These are phyloP conservation scores for Acacia pycnantha DNA, from an alignment of 331 rosid genomes.

Conservation along the genomic window DNA sequence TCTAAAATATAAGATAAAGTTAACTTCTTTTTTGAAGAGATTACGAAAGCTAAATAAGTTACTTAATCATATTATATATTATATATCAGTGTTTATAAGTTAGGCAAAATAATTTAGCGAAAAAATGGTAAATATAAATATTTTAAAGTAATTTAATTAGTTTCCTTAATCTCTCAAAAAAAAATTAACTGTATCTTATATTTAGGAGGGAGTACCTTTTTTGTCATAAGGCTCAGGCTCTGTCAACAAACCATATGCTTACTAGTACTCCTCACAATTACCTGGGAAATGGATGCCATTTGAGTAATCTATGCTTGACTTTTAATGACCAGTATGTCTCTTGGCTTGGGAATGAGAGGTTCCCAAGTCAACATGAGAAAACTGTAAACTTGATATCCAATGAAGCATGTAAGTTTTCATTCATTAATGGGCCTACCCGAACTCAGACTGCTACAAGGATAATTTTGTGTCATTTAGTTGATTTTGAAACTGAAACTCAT, in stretches of 20 bases:
- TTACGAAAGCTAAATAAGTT: too few species aligned
- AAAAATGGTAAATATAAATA: too few species aligned
- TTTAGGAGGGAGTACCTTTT: too few species aligned
- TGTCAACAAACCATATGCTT: conserved; percentile 22
- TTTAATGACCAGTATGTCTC: conserved; percentile 4
- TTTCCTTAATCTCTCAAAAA: too few species aligned
- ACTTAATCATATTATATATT: too few species aligned
- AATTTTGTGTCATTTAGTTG: not conserved
- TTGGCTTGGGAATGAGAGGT: conserved; percentile 12
- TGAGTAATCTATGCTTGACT: conserved; percentile 3
- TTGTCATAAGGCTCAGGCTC: conserved; percentile 4
- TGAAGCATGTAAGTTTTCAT: not conserved
- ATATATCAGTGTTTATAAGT: too few species aligned
- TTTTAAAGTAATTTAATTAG: too few species aligned
- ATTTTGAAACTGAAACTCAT: not conserved
- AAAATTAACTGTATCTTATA: not conserved
- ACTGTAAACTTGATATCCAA: conserved; percentile 2
- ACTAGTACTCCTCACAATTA: not conserved
- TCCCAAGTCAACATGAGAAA: conserved; percentile 11
- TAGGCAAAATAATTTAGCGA: too few species aligned
- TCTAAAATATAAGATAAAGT: too few species aligned
- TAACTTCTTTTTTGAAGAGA: too few species aligned
- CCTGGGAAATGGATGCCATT: conserved; percentile 15
- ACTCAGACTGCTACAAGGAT: not conserved
- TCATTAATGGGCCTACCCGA: conserved; percentile 4